Base-by-base conservation (phyloP, 331 rosid genomes). In the Cydonia oblonga region DNA sequence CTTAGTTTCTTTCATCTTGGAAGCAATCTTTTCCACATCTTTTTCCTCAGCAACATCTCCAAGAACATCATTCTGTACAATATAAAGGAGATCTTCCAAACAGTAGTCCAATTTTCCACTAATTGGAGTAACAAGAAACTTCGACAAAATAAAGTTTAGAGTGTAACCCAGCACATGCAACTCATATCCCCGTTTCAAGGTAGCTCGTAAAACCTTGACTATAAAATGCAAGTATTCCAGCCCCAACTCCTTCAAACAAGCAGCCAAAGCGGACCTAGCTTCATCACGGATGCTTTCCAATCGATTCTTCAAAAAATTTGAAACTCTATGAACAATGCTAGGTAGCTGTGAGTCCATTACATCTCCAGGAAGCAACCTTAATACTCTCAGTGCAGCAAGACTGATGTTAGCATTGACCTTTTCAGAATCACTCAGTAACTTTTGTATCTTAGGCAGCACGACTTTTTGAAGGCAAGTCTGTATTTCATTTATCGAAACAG, bases 1-100 rank as follows among this genome's bases (percentile, higher is more conserved):
- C 86, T 71, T 85, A 56, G 97, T 93, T 81, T 93, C 98, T 83
- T 93, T 93, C 97, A 91, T 93, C 84, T 93, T 93, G 6, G 96
- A 78, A 80, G 98, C 98, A 78, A 91, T 85, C 87, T 89, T 88
- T 72, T 89, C 96, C 66, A 93, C 98, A 57, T 91, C 98, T 80
- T 93, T 93, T 77, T 93, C 92, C 75, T 93, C 96, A 7, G 97
- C 84, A 86, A 93, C 96, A 28, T 85, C 92, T 69, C 98, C 97
- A 70, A 89, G 84, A 86, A 93, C 84, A 76, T 93, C 98, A 51
- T 84, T 87, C 85, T 86, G 89, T 38, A 84, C 85, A 44, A 93
- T 74, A 75, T 79, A 76, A 81, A 93, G 90, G 28, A 93, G 96
- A 84, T 93, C 96, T 63, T 80, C 84, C 88, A 91, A 78, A 79